phyloP scores from a whole-genome alignment of 108 stramenopile species.

The Discostella pseudostelligera region DNA sequence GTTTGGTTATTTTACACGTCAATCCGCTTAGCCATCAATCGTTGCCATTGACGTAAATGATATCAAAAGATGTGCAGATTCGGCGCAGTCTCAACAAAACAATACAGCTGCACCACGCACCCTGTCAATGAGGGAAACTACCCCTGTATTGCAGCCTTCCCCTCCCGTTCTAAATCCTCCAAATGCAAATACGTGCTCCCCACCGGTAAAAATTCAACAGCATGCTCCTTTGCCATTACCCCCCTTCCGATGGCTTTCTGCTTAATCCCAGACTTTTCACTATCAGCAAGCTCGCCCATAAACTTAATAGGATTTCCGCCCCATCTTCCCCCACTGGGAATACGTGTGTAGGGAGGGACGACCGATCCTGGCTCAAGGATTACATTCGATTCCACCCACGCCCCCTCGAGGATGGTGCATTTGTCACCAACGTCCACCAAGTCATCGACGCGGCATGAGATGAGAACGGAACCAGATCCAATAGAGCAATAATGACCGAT shows the following conservation, averaged over 20 bases:
- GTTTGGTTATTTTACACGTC: too few relatives aligned
- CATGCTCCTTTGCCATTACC: constrained; percentile 75
- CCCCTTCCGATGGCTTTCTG: constrained; percentile 63
- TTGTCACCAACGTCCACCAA: constrained; percentile 84
- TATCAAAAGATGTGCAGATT: too few relatives aligned
- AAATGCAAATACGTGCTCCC: constrained; percentile 85
- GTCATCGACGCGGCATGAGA: constrained; percentile 84
- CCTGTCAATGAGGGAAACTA: background rate
- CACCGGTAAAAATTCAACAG: constrained; percentile 88
- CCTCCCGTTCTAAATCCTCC: constrained; percentile 81
- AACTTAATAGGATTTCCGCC: constrained; percentile 90
- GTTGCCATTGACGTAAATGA: too few relatives aligned
- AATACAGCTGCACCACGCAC: too few relatives aligned
- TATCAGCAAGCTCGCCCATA: constrained; percentile 68
- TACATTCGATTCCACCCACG: constrained; percentile 80
- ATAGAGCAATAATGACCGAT: constrained; percentile 86
- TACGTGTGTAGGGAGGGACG: constrained; percentile 79
- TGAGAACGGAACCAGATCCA: constrained; percentile 77
- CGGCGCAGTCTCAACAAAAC: too few relatives aligned
- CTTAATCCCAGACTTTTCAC: constrained; percentile 72
- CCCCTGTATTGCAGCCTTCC: constrained; percentile 52
- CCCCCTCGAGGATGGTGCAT: constrained; percentile 87
- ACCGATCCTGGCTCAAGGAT: constrained; percentile 91
- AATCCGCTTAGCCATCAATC: too few relatives aligned
- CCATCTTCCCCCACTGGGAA: constrained; percentile 90